A percentile compares a stretch with the other conserved stretches of the same genome.
Conservation (phyloP, 306 rosid genomes). For the Fragaria iinumae region DNA sequence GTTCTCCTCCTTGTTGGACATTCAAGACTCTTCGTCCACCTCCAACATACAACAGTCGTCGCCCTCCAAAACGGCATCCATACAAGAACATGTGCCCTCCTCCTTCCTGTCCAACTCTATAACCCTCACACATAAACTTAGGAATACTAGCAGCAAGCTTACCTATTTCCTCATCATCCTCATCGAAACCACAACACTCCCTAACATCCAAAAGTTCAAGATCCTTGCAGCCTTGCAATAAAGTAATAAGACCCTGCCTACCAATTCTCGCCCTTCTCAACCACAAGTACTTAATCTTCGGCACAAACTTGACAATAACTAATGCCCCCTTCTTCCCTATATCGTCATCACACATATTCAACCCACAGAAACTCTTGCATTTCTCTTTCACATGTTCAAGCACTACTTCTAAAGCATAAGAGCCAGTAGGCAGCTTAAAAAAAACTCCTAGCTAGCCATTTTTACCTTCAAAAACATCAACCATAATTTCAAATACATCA, state of each 20-base stretch:
- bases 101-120: not conserved
- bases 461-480: no score
- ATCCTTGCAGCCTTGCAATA: not conserved
- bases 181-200: conserved; percentile 6
- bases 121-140: not conserved
- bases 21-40: not conserved
- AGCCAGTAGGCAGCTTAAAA: no score
- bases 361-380: not conserved
- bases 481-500: no score
- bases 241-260: not conserved
- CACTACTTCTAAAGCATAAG: no score
- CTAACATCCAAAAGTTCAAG: not conserved
- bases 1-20: not conserved
- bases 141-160: conserved; percentile 7
- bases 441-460: no score
- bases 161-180: not conserved
- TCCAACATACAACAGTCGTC: not conserved
- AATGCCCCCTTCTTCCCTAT: not conserved
- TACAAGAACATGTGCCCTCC: not conserved
- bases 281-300: conserved; percentile 1
- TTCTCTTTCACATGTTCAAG: not conserved
- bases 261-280: not conserved
- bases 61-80: conserved; percentile 7
- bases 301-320: not conserved
- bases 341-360: not conserved